Conservation (phyloP, 768 basidiomycete genomes). For the Tephrocybe sp. region DNA sequence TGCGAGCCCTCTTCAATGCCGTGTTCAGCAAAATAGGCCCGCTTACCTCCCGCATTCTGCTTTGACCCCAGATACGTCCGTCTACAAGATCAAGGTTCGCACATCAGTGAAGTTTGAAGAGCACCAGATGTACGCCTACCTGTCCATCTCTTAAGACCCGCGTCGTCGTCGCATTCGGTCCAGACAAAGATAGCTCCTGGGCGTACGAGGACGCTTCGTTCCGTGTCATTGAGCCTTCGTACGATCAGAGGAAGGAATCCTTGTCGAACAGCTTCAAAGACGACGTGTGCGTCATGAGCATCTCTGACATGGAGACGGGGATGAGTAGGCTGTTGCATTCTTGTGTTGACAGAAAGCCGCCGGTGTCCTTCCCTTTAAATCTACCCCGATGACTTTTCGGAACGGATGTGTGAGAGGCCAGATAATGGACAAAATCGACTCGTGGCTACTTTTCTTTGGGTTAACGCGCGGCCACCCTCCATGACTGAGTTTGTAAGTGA, state of each 20-base stretch:
- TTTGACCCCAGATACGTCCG: too few species aligned
- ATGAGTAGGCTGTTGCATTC: constrained; percentile 64
- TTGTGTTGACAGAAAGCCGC: too few species aligned
- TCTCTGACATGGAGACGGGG: constrained; percentile 65
- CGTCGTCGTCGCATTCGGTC: constrained; percentile 68
- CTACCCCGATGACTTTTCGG: constrained; percentile 19
- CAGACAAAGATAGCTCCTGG: constrained; percentile 70
- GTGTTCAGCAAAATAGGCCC: too few species aligned
- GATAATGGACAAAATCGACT: background rate
- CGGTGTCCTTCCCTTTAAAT: too few species aligned
- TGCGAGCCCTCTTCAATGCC: too few species aligned
- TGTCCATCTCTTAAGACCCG: constrained; percentile 68
- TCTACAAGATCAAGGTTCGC: too few species aligned
- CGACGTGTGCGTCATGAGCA: constrained; percentile 62
- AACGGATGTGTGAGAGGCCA: constrained; percentile 26
- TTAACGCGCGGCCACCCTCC: constrained; percentile 19
- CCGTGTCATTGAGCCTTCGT: constrained; percentile 62
- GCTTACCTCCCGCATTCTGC: too few species aligned
- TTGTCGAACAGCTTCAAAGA: constrained; percentile 65
- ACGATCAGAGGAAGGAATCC: constrained; percentile 50
- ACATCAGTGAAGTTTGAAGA: too few species aligned
- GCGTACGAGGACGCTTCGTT: constrained; percentile 52
- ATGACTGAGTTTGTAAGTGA: constrained; percentile 23
- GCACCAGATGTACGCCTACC: constrained; percentile 30
- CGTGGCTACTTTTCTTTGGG: background rate